phyloP scores from a whole-genome alignment of 345 rosid genomes.

The Firmiana major region DNA sequence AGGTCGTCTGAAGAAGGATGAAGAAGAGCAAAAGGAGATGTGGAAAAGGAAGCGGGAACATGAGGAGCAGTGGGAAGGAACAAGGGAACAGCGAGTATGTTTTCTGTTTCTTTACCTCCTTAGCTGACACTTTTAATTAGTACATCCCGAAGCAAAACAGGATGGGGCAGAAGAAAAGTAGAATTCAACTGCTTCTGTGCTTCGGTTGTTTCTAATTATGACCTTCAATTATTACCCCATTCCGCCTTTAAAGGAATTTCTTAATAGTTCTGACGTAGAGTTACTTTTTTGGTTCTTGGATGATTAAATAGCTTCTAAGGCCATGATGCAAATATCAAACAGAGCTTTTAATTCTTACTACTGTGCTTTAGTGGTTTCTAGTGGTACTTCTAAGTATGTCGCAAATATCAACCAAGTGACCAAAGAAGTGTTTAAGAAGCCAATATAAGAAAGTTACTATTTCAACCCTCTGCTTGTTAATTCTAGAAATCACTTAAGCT shows the following conservation, averaged over 20 bases:
- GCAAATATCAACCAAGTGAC: not conserved
- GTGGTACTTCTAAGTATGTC: too few relatives aligned
- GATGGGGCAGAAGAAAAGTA: not conserved
- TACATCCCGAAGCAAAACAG: not conserved
- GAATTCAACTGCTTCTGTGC: not conserved
- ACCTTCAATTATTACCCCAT: not conserved
- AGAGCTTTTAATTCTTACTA: too few relatives aligned
- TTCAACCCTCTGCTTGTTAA: not conserved
- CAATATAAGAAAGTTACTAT: not conserved
- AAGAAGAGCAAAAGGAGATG: slow-evolving; percentile 90
- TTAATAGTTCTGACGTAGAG: not conserved
- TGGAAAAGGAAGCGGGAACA: slow-evolving; percentile 99
- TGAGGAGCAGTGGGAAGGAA: slow-evolving; percentile 99
- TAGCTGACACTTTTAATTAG: not conserved
- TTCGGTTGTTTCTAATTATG: not conserved
- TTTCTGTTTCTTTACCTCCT: not conserved
- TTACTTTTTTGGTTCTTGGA: not conserved
- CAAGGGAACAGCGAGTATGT: slow-evolving; percentile 86
- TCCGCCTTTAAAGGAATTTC: not conserved
- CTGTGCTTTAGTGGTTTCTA: too few relatives aligned
- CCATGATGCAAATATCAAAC: not conserved
- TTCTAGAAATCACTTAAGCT: not conserved
- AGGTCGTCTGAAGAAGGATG: slow-evolving; percentile 96
- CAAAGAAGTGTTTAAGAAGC: not conserved
- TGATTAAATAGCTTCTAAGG: not conserved